Evolutionary conservation across 208 protist genomes (phyloP).

Genomic region (Acanthamoeba triangularis): DNA sequence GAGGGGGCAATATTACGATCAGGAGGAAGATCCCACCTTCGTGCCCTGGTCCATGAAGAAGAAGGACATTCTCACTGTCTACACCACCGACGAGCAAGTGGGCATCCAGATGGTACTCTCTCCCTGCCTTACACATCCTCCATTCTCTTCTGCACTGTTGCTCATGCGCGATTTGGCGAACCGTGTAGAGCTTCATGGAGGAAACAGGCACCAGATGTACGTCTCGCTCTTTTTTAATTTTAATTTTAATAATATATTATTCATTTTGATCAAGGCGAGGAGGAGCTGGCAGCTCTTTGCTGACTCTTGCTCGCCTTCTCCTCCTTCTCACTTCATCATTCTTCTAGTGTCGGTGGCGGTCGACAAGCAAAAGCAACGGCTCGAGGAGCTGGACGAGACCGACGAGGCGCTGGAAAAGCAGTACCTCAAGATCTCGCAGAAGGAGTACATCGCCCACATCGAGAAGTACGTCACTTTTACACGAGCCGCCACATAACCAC

Average conservation of each 20-base stretch:
- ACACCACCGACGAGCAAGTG: constrained; percentile 77
- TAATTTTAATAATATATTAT: background rate
- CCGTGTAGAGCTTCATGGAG: background rate
- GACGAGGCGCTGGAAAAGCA: constrained; percentile 79
- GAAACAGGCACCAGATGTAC: background rate
- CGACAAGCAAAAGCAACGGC: constrained; percentile 79
- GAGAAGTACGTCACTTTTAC: constrained; percentile 25
- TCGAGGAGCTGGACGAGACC: constrained; percentile 84
- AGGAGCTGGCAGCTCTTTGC: background rate
- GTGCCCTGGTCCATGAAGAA: constrained; percentile 85
- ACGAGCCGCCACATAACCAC: background rate
- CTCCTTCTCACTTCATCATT: too few relatives aligned
- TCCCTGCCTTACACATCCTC: background rate
- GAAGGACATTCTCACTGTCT: constrained; percentile 82
- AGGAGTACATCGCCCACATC: constrained; percentile 77
- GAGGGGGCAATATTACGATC: background rate
- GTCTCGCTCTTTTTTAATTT: background rate
- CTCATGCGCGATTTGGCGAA: background rate
- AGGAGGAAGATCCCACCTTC: constrained; percentile 68
- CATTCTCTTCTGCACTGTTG: background rate
- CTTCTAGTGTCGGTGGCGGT: constrained; percentile 76
- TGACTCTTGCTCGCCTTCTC: background rate
- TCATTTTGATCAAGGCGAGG: background rate
- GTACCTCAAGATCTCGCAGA: constrained; percentile 79
- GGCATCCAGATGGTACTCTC: constrained; percentile 78